Evolutionary conservation across 2,329 filamentous ascomycete genomes (phyloP), one percentile per base, ranked within the genome.

Genomic region (Grosmannia clavigera): DNA sequence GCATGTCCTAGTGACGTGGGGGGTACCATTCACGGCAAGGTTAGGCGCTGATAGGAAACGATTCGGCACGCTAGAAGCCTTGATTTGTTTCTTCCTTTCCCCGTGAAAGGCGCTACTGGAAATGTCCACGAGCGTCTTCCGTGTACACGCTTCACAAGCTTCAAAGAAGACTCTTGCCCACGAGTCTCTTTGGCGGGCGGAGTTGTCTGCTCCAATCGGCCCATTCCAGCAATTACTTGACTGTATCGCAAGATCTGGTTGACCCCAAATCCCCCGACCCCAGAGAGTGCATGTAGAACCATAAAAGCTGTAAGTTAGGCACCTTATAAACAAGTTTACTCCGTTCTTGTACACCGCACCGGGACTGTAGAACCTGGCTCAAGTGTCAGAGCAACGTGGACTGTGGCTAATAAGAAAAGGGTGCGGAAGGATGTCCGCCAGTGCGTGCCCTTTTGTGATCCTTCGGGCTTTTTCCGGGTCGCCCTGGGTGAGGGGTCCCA

Each of bases 1-100:
- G 43, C 55, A 57, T 48, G 14, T 51, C 31, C n/a, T 53, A 53
- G 57, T 43, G 40, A 25, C 57, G 48, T 58, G 57, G 48, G 57
- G 27, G 25, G 38, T 35, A 7, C 55, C 55, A 29, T 43, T 10
- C 27, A 50, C 55, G 55, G 55, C 38, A 57, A 11, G 40, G 27
- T 25, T 27, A 29, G 27, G 43, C n/a, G 25, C 27, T 22, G 43
- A n/a, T 31, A 22, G 31, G 7, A 31, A 31, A 31, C 31, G 31
- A 54, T 31, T 25, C 50, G 35, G 48, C 31, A 58, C 48, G 57
- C 57, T 58, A 58, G 38, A 54, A 54, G 22, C 50, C n/a, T 27
- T 33, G 9, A 10, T 25, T 16, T 27, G 33, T 54, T 58, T 58
- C 57, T 19, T 51, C 51, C 19, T 35, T 11, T 33, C 4, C 22